Base-by-base conservation (phyloP, 2,329 filamentous ascomycete genomes). In the Epichloe coenophiala region DNA sequence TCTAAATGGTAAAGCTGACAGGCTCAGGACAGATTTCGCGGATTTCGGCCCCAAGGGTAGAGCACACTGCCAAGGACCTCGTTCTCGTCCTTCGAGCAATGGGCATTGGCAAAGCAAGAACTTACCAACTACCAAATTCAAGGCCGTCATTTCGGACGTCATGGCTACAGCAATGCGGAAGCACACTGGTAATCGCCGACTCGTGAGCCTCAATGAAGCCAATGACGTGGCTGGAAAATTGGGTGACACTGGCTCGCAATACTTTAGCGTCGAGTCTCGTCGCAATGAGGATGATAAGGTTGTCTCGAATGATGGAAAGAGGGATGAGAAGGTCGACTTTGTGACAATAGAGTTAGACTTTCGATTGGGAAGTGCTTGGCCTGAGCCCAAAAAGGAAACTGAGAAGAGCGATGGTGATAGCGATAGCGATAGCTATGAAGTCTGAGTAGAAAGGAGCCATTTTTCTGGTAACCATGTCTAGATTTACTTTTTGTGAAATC, bases 141-240 rank as follows among this genome's bases (percentile, higher is more conserved):
- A 59, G 46, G 44, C 53, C 11, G 59, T 65, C 36, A 57, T 63
- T 37, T 67, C 64, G 63, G 65, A 68, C 49, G 51, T 68, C 39
- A 67, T 65, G 51, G 53, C 49, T 27, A 66, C 63, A 0, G 55
- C 59, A 13, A 62, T 66, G 58, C 49, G 58, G 45, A 60, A 59
- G 50, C 53, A 64, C 36, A 59, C 63, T 31, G 65, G 60, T 35
- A 69, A 68, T 55, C 71, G 77, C 31, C 70, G 70, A 3, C 69
- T 80, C 15, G 75, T 77, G 47, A 76, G 71, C 53, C 65, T 80
- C 45, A 70, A 73, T 58, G 74, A 79, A 58, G 76, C 76, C 47
- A 79, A 78, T 57, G 76, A 81, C 58, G 77, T 80, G 55, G 76
- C 77, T 42, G 74, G 70, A n/a, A n/a, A n/a, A 31, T 63, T 80